Evolutionary conservation across 352 stramenopile species (phyloP).

Genomic region (Pythium sp.): DNA sequence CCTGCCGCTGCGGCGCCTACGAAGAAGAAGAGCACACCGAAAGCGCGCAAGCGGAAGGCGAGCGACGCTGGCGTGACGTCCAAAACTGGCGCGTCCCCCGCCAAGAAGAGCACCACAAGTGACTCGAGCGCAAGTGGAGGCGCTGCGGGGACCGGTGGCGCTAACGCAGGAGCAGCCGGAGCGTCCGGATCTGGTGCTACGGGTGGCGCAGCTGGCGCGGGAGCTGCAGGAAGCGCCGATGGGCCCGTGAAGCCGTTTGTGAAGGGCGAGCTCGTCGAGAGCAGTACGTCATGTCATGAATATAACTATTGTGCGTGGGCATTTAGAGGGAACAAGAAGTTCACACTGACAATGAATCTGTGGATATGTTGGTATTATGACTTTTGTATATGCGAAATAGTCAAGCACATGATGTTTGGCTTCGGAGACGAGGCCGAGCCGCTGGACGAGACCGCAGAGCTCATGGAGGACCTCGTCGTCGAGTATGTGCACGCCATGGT

Average conservation of each 20-base stretch:
- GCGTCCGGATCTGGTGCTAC: slow-evolving; percentile 12
- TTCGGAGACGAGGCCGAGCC: slow-evolving; percentile 78
- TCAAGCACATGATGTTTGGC: slow-evolving; percentile 90
- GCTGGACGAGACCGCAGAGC: slow-evolving; percentile 64
- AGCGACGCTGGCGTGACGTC: slow-evolving; percentile 45
- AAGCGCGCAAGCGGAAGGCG: slow-evolving; percentile 71
- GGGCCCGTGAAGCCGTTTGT: slow-evolving; percentile 66
- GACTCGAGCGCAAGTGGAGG: slow-evolving; percentile 8
- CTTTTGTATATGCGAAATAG: slow-evolving; percentile 22
- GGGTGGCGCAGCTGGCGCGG: slow-evolving; percentile 14
- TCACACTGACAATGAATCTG: background rate
- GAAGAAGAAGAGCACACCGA: slow-evolving; percentile 76
- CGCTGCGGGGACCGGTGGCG: background rate
- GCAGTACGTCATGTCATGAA: slow-evolving; percentile 53
- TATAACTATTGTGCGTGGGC: background rate
- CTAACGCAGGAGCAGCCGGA: background rate
- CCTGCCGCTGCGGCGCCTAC: slow-evolving; percentile 10
- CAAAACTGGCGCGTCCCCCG: slow-evolving; percentile 31
- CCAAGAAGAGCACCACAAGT: slow-evolving; percentile 30
- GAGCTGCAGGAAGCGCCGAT: slow-evolving; percentile 9
- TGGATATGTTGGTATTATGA: background rate
- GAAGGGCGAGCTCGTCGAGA: slow-evolving; percentile 74
- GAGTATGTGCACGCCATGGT: slow-evolving; percentile 86
- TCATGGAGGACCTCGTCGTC: slow-evolving; percentile 86
- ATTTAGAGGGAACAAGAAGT: background rate